Percentiles rank a stretch among this genome's conserved stretches.
Conservation (phyloP, 2,329 filamentous ascomycete genomes). For the Botrytis porri region DNA sequence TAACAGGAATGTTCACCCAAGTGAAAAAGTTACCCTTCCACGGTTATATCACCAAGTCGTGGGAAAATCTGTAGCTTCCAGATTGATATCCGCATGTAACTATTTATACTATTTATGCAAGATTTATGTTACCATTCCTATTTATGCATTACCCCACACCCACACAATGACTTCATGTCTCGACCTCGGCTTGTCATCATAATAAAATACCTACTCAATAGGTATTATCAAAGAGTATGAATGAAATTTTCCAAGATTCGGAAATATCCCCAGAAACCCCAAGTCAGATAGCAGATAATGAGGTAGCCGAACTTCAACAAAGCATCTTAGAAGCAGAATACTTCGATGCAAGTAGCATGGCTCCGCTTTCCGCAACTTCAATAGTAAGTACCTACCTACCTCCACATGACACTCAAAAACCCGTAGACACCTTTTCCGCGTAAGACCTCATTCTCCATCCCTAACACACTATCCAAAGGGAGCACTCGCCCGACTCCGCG, state of each 20-base stretch:
- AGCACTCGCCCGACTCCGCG: slow-evolving; percentile 54
- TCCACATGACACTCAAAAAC: neutral
- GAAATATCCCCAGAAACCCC: neutral
- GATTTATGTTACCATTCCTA: neutral
- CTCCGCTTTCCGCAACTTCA: slow-evolving; percentile 35
- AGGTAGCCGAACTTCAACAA: slow-evolving; percentile 32
- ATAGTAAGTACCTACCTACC: slow-evolving; percentile 26
- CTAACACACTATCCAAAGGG: slow-evolving; percentile 26
- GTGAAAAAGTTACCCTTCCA: too few species aligned
- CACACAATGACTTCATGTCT: slow-evolving; percentile 4
- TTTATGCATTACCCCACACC: slow-evolving; percentile 16
- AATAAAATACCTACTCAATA: neutral
- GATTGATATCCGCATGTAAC: neutral
- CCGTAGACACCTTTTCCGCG: neutral
- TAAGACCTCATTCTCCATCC: neutral
- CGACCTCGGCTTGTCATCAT: neutral
- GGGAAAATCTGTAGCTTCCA: neutral
- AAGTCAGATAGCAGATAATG: slow-evolving; percentile 37
- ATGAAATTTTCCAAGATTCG: neutral
- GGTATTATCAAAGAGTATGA: neutral
- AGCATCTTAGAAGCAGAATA: slow-evolving; percentile 36
- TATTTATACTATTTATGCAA: neutral
- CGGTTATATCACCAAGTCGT: neutral
- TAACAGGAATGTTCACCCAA: neutral
- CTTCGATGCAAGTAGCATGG: slow-evolving; percentile 38